Evolutionary conservation across 2,329 filamentous ascomycete genomes (phyloP).

Genomic region (Colletotrichum tanaceti): DNA sequence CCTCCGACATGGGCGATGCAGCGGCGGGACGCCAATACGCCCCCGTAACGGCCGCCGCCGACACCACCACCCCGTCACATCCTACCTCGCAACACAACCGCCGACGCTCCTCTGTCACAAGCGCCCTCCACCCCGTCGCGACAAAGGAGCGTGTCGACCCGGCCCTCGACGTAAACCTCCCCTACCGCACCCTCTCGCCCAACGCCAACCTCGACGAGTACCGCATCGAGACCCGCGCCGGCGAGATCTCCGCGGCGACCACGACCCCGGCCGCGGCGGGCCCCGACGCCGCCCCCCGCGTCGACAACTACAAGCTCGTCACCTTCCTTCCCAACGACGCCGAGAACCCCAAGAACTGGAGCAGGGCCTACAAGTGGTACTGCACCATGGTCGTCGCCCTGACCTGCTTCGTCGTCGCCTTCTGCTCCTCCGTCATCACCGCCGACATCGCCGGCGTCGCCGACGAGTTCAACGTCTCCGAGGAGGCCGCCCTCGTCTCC

Average conservation of each 20-base stretch:
- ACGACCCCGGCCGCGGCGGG: constrained; percentile 31
- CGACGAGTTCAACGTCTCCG: constrained; percentile 73
- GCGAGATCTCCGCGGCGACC: constrained; percentile 67
- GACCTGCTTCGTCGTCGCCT: constrained; percentile 80
- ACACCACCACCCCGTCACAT: constrained; percentile 1
- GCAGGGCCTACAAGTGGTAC: constrained; percentile 82
- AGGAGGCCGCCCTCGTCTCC: constrained; percentile 77
- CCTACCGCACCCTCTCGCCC: constrained; percentile 71
- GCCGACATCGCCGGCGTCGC: constrained; percentile 75
- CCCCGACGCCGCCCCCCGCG: constrained; percentile 21
- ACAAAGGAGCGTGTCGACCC: constrained; percentile 55
- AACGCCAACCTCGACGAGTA: constrained; percentile 75
- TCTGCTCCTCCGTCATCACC: constrained; percentile 80
- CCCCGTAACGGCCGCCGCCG: constrained; percentile 13
- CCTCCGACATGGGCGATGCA: constrained; percentile 12
- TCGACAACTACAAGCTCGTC: constrained; percentile 63
- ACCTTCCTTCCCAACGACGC: constrained; percentile 76
- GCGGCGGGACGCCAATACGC: constrained; percentile 18
- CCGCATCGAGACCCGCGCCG: constrained; percentile 68
- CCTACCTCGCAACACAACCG: background rate
- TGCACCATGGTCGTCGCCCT: constrained; percentile 85
- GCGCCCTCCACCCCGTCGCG: constrained; percentile 35
- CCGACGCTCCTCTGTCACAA: constrained; percentile 44
- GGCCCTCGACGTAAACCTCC: constrained; percentile 66
- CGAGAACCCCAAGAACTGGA: constrained; percentile 89